These are phyloP conservation scores for Colletotrichum plurivorum DNA, from an alignment of 2,329 filamentous ascomycete genomes.

Conservation along the genomic window DNA sequence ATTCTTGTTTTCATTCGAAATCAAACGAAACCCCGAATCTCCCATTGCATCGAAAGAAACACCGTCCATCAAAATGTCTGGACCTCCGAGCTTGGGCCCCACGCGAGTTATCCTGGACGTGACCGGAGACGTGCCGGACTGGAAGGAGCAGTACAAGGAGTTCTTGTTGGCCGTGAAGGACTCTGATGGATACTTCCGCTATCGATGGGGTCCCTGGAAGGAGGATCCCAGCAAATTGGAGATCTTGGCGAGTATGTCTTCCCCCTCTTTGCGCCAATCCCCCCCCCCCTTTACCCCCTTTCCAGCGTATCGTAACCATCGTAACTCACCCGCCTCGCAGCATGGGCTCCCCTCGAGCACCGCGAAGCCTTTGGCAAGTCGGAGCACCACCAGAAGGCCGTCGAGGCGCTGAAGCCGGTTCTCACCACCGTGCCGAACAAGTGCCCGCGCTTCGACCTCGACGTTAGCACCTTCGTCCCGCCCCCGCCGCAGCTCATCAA, in stretches of 20 bases:
- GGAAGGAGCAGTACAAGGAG: slow-evolving; percentile 37
- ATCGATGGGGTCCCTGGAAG: slow-evolving; percentile 36
- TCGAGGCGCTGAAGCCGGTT: slow-evolving; percentile 30
- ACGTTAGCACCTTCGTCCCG: slow-evolving; percentile 8
- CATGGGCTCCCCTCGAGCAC: slow-evolving; percentile 21
- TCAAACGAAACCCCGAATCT: background rate
- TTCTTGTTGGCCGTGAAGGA: slow-evolving; percentile 28
- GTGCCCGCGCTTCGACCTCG: slow-evolving; percentile 32
- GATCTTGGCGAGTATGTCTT: slow-evolving; percentile 24
- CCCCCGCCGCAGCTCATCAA: slow-evolving; percentile 35
- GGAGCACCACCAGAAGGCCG: slow-evolving; percentile 23
- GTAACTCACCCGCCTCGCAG: background rate
- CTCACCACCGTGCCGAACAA: slow-evolving; percentile 1
- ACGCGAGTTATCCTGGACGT: slow-evolving; percentile 30
- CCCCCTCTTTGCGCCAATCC: background rate
- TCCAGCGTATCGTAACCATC: background rate
- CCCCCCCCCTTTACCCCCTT: background rate
- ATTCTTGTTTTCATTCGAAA: background rate
- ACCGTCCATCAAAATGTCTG: slow-evolving; percentile 12
- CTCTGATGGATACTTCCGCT: slow-evolving; percentile 35
- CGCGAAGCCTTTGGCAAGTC: slow-evolving; percentile 29
- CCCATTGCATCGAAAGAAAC: background rate
- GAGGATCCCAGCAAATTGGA: slow-evolving; percentile 30
- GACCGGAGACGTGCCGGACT: slow-evolving; percentile 30
- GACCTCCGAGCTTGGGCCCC: slow-evolving; percentile 11